Conservation (phyloP, 306 rosid genomes). For the Gynostemma pentaphyllum region DNA sequence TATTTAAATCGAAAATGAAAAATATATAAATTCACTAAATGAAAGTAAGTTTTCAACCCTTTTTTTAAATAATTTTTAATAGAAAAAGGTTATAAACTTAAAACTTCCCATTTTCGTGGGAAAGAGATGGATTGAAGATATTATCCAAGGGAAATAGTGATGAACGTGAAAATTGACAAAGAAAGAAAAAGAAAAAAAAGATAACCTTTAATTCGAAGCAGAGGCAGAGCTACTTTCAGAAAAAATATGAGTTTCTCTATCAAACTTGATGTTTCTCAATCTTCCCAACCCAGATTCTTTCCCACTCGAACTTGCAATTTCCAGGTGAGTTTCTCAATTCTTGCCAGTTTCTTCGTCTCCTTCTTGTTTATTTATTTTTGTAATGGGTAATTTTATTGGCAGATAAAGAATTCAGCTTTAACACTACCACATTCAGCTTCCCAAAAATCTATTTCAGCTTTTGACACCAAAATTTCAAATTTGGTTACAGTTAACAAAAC, state of each 20-base stretch:
- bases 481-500: constrained; percentile 15
- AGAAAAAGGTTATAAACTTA: neutral
- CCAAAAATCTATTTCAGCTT: constrained; percentile 12
- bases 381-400: neutral
- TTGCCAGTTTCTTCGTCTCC: neutral
- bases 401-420: constrained; percentile 18
- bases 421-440: constrained; percentile 6
- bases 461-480: constrained; percentile 12
- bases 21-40: too few species aligned
- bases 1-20: too few species aligned
- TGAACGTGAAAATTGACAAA: neutral
- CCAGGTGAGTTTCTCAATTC: constrained; percentile 13
- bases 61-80: too few species aligned
- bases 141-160: neutral
- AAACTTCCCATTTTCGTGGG: neutral
- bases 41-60: too few species aligned
- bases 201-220: neutral
- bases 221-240: neutral
- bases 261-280: constrained; percentile 16
- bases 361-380: neutral
- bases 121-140: neutral
- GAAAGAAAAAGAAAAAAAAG: too few species aligned
- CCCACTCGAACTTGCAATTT: constrained; percentile 14
- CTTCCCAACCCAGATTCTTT: constrained; percentile 2
- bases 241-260: constrained; percentile 22